Base-by-base conservation (phyloP, 768 basidiomycete species). In the Pisolithus orientalis region DNA sequence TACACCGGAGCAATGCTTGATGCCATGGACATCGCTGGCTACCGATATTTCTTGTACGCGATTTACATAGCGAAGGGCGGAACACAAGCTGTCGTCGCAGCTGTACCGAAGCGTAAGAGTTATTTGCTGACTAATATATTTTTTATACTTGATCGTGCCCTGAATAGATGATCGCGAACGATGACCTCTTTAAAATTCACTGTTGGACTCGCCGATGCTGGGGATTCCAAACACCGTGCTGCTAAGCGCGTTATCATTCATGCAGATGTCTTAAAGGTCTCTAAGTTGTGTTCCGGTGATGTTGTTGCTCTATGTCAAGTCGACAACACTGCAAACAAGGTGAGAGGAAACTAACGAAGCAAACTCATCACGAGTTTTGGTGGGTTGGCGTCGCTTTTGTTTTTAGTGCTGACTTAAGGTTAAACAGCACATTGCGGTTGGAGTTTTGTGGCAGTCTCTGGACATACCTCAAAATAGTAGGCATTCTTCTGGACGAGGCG, bases 361-460 rank as follows among this genome's bases (percentile, higher is more conserved):
- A 54, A 42, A 40, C 32, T 31, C 44, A 29, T 46, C 43, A 48
- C 38, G 17, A 39, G 50, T 44, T 44, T 51, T 47, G 14, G 48
- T 51, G 27, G 32, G 44, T 31, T 51, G 44, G 42, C 47, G 39
- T 43, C 29, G 53, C 47, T 49, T 27, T n/a, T 51, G 38, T 50
- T 42, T 53, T 53, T 48, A n/a, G 57, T 46, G 59, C 38, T 59
- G 25, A 59, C 59, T 56, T 51, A 46, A 46, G 56, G 37, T 40
- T 21, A 47, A 44, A 56, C 61, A 86, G 84, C 67, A 74, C 42
- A 83, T 84, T 65, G 79, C 83, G 11, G 72, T 90, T 49, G 90
- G 89, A 5, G 70, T 83, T 44, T 76, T 79, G 59, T 91, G 89
- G 89, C 87, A 88, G n/a, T 85, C 84, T 38, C 60, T 76, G 43